Evolutionary conservation across 805 yeast species (phyloP), one percentile per base, ranked within the genome.

Genomic region (Saccharomycopsis malanga): DNA sequence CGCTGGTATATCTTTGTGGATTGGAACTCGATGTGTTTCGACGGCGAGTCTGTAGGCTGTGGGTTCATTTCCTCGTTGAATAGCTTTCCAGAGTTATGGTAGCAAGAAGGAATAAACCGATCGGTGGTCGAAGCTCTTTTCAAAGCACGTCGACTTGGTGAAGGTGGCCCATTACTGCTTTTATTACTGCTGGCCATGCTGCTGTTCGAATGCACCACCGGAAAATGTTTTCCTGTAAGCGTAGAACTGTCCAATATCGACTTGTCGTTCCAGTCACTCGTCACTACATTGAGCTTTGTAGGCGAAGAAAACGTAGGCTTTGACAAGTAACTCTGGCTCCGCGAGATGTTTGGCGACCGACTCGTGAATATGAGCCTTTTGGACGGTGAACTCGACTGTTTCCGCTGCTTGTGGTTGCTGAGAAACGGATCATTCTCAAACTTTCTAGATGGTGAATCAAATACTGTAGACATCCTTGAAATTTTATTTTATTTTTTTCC

Each of bases 31-130:
- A 67, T 59, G 56, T 66, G 75, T 32, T 68, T 64, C 2, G 67
- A 61, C 2, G 74, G 74, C 1, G 75, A 69, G 9, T 73, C 74
- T 50, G 68, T 70, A 34, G 74, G 70, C 23, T 73, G 70, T 14
- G 76, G 39, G 25, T 39, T 41, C 14, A 14, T 27, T 12, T 65
- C 67, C 21, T 71, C 73, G 14, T 62, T 50, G 43, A 69, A 60
- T 40, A 74, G 61, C 51, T 69, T 67, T 32, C 79, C 69, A 48
- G 75, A 57, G 34, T 77, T 70, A 1, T 73, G 67, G 15, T 71
- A 75, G 42, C 81, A 60, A 27, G 76, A 65, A 2, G 87, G 87
- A 42, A 81, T 79, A 56, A 77, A 81, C 49, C 87, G 63, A 56
- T 81, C 86, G 6, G 74, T 65, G 4, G 71, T 66, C 49, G 54